Base-by-base conservation (phyloP, 2,329 filamentous ascomycete species). In the Trichoderma sp. region DNA sequence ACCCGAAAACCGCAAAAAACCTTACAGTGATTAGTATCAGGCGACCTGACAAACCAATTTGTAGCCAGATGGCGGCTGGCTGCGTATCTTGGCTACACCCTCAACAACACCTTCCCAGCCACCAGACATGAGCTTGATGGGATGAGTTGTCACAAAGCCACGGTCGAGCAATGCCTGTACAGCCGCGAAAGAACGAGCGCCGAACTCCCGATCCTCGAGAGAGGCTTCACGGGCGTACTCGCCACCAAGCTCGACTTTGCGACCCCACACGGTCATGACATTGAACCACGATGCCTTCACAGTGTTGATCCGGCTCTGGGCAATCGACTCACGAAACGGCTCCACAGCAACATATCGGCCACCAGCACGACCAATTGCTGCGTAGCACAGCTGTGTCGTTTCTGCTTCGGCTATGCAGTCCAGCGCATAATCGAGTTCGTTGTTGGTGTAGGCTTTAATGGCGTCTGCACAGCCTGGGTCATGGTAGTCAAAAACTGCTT, bases 341-440 rank as follows among this genome's bases (percentile, higher is more conserved):
- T 83, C 80, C 2, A 83, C 76, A 1, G 76, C 74, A 1, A 76
- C 74, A 73, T 84, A 84, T 3, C 75, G 74, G 2, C 83, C 83
- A 24, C 82, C 83, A 0, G 80, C 76, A 1, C 78, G 76, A 7
- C 82, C 81, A 30, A 84, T 80, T 6, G 79, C 79, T 39, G 36
- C 36, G 36, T 39, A 39, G 1, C 36, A 39, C 15, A 39, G 36
- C 36, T 39, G 36, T 39, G 36, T 39, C 36, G 36, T 39, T 18
- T 39, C 36, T 3, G 36, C 36, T 3, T 39, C 36, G 6, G 36
- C 36, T 18, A 39, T 39, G 36, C 36, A 39, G 14, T 39, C 36
- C 15, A 39, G 36, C 6, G 15, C 36, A 39, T 39, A 39, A 39
- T 39, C 36, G 6, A 39, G 14, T 39, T 39, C 36, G 36, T 39